Evolutionary conservation across 179 eudicot genomes (phyloP), one percentile per base, ranked within the genome.

Genomic region (Carnegiea gigantea): DNA sequence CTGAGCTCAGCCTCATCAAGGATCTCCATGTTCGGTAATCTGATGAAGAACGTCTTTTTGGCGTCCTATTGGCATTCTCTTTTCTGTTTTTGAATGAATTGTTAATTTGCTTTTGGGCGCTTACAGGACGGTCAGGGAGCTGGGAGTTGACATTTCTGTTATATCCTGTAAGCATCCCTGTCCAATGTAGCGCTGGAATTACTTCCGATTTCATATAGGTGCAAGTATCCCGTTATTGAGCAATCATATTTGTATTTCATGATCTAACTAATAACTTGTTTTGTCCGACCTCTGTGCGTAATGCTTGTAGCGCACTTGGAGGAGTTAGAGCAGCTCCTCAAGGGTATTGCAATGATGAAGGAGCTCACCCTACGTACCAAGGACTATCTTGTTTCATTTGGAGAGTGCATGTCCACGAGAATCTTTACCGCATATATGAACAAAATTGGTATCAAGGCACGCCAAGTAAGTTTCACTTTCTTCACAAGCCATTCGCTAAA

Each of bases 361-460:
- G 99, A 96, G 88, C 86, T 96, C 79, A 96, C 99, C 44, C 86
- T 67, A 18, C 95, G 99, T n/a, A 92, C 98, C 78, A 96, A 79
- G 84, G 99, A 94, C 83, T 93, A 92, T 82, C 83, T 96, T 80
- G 99, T 92, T 77, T 96, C 98, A 20, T 96, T 96, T 86, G 99
- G 99, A 40, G 99, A 96, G 86, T 96, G 98, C 90, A 90, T 96
- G 97, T 96, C 99, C 64, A 96, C 99, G n/a, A 87, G 98, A 80
- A 92, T 96, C 77, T 92, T 96, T 85, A 92, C 99, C 15, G 97
- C 97, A 23, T 96, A 89, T 83, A 81, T 96, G 87, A 94, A 94
- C 83, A 93, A 89, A 78, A 87, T 91, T 81, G 98, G 98, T 59
- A 90, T 85, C 72, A 94, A 88, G 85, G 97, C 99, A 73, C 90